Evolutionary conservation across 140 eudicot genomes (phyloP), one percentile per base, ranked within the genome.

Genomic region (Bidens hawaiensis): DNA sequence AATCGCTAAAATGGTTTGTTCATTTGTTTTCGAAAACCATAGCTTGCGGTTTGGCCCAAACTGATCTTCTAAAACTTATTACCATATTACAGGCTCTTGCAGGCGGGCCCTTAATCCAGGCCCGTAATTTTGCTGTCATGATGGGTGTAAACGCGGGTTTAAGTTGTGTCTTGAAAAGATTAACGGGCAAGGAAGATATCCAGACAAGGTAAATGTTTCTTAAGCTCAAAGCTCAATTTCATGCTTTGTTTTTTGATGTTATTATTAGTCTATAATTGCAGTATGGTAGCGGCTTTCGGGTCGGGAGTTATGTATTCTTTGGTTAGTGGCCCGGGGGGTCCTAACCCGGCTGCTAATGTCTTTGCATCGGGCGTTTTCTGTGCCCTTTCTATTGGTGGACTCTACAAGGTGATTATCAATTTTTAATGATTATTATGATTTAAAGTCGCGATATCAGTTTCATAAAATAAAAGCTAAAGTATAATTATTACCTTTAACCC

Each of bases 261-360:
- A 27, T 64, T 43, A 27, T 64, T 15, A 50, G 26, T 59, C 26
- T 31, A 3, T 70, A 0, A 45, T 62, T 85, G 81, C 78, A 89
- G 95, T 62, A 89, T 89, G 97, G 85, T 71, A 38, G 91, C 97
- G 40, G 95, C 95, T 69, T 88, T 88, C 49, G 93, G 97, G 53
- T 89, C 97, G 12, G 95, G 97, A 41, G 82, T 77, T 13, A 64
- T 83, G 91, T 83, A 80, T 80, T 70, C 97, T 17, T 69, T 89
- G 77, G 95, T 89, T 31, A 89, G 95, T 47, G 95, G 93, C 48
- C 68, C 85, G 85, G 91, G 95, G 47, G 86, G 95, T 30, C 95
- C 96, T 36, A 88, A 82, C 72, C 88, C 1, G 41, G 76, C 83
- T 23, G 68, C 78, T 9, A 88, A 80, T 71, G 86, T 79, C 10